Conservation (phyloP, 805 yeast species). For the Ogataea paradorogensis region DNA sequence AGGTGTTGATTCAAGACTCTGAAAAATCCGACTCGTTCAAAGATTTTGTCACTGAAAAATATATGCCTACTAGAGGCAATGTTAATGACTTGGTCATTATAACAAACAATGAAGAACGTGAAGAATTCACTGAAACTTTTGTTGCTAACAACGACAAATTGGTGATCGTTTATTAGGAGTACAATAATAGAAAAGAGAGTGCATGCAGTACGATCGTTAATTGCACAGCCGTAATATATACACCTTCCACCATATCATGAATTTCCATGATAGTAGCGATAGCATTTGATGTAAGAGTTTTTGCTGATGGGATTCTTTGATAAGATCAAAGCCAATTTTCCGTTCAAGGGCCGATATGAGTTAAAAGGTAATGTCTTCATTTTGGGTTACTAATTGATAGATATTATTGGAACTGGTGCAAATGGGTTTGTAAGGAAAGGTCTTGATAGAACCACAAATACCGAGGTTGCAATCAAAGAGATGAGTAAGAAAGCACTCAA, state of each 20-base stretch:
- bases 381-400: conserved; percentile 15
- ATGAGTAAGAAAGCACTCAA: conserved; percentile 74
- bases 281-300: no score
- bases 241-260: no score
- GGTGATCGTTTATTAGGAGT: conserved; percentile 1
- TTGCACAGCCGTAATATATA: no score
- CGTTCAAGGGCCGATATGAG: conserved; percentile 52
- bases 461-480: conserved; percentile 82
- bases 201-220: no score
- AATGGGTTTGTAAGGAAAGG: conserved; percentile 87
- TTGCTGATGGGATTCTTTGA: conserved; percentile 9
- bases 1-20: neutral
- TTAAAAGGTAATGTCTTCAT: conserved; percentile 44
- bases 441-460: conserved; percentile 37
- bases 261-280: no score
- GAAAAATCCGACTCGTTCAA: neutral
- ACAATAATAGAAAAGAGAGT: no score
- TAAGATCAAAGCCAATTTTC: conserved; percentile 7
- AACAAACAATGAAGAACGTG: neutral
- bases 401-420: conserved; percentile 84
- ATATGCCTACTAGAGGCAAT: conserved; percentile 3
- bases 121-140: neutral
- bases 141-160: conserved; percentile 9
- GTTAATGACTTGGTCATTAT: conserved; percentile 8
- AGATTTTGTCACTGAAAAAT: neutral